Evolutionary conservation across 176 grass and related monocot genomes (phyloP).

Genomic region (Musa schizocarpa): DNA sequence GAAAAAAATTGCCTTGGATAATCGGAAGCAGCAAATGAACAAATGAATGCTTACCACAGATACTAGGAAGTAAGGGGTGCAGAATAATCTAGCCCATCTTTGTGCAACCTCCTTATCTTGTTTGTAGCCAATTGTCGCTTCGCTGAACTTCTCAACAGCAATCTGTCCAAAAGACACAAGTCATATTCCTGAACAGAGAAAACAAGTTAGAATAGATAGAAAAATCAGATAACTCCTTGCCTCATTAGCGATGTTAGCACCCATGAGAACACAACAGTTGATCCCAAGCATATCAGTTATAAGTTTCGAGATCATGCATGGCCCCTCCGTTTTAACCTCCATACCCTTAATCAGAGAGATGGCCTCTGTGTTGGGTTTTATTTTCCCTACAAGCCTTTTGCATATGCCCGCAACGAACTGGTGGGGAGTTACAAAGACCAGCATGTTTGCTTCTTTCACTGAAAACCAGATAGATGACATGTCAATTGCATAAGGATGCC

Average conservation of each 20-base stretch:
- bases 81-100: slow-evolving; percentile 63
- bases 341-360: slow-evolving; percentile 96
- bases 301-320: slow-evolving; percentile 94
- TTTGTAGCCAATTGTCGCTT: slow-evolving; percentile 90
- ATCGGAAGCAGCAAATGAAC: background rate
- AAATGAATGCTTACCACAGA: slow-evolving; percentile 44
- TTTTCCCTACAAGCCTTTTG: slow-evolving; percentile 78
- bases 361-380: slow-evolving; percentile 53
- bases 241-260: slow-evolving; percentile 97
- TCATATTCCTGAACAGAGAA: background rate
- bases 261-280: slow-evolving; percentile 97
- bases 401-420: slow-evolving; percentile 83
- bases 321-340: slow-evolving; percentile 91
- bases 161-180: slow-evolving; percentile 44
- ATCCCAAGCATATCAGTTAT: slow-evolving; percentile 70
- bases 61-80: slow-evolving; percentile 78
- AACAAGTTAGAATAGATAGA: background rate
- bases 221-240: slow-evolving; percentile 28
- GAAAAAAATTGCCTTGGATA: background rate
- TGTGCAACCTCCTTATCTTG: slow-evolving; percentile 67
- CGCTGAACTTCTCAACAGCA: slow-evolving; percentile 86
- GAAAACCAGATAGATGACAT: slow-evolving; percentile 12
- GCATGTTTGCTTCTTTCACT: slow-evolving; percentile 88
- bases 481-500: background rate
- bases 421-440: slow-evolving; percentile 93